Evolutionary conservation across 2,329 filamentous ascomycete genomes (phyloP).

Genomic region (Monilinia laxa): DNA sequence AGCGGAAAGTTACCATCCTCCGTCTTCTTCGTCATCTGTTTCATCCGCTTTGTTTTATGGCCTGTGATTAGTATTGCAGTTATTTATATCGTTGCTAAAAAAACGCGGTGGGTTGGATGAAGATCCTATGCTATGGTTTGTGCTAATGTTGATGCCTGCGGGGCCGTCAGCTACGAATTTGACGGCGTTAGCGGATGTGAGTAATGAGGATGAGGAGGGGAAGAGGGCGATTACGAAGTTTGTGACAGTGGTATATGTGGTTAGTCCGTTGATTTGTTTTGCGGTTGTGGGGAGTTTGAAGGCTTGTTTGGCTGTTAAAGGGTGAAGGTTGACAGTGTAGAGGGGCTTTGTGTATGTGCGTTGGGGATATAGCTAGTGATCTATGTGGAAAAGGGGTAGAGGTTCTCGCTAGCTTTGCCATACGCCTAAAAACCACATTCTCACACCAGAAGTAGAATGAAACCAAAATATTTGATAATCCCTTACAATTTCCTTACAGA

Average conservation of each 20-base stretch:
- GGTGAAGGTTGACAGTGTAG: neutral
- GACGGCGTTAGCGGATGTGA: conserved; percentile 48
- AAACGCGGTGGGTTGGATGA: conserved; percentile 52
- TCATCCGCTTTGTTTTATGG: conserved; percentile 62
- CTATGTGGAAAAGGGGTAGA: too few species aligned
- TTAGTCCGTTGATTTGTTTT: conserved; percentile 43
- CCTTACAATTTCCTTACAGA: too few species aligned
- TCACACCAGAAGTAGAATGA: too few species aligned
- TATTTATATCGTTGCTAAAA: conserved; percentile 55
- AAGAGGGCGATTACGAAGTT: conserved; percentile 47
- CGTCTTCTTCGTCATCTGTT: conserved; percentile 50
- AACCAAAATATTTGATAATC: too few species aligned
- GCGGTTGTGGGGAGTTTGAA: conserved; percentile 43
- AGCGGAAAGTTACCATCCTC: conserved; percentile 47
- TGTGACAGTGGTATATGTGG: conserved; percentile 44
- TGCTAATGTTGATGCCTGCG: conserved; percentile 50
- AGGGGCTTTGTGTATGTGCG: too few species aligned
- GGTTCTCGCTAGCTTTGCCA: too few species aligned
- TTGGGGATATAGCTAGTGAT: too few species aligned
- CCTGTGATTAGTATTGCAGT: conserved; percentile 54
- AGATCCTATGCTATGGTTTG: conserved; percentile 67
- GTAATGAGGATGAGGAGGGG: conserved; percentile 43
- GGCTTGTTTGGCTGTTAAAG: conserved; percentile 37
- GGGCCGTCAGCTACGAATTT: conserved; percentile 51
- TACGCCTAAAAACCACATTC: too few species aligned